Conservation (phyloP, 805 yeast species). For the Candida tibetensis region DNA sequence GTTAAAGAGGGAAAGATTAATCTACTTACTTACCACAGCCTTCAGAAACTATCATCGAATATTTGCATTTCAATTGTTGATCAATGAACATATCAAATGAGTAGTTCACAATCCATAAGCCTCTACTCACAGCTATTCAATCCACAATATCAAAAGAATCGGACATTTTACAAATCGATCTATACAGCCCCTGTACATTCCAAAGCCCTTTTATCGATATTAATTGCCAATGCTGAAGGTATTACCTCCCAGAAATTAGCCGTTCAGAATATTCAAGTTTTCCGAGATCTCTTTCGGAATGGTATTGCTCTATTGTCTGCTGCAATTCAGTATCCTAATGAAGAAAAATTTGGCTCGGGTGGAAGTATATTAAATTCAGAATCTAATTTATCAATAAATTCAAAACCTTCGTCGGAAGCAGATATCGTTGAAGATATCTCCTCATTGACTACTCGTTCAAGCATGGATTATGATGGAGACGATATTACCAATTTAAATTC, state of each 20-base stretch:
- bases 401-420: neutral
- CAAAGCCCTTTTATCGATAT: conserved; percentile 20
- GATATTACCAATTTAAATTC: conserved; percentile 17
- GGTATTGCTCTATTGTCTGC: conserved; percentile 21
- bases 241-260: conserved; percentile 36
- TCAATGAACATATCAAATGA: neutral
- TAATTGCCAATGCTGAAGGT: conserved; percentile 21
- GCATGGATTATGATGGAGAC: conserved; percentile 19
- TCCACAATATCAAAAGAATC: conserved; percentile 14
- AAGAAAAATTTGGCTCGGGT: neutral
- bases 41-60: too few species aligned
- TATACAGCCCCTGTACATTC: conserved; percentile 24
- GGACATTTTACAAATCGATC: conserved; percentile 18
- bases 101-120: conserved; percentile 11
- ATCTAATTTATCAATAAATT: neutral
- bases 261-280: conserved; percentile 8
- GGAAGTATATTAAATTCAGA: neutral
- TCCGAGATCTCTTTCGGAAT: conserved; percentile 15
- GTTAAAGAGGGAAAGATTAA: too few species aligned
- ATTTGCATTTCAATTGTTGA: too few species aligned
- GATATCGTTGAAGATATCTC: conserved; percentile 1
- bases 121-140: conserved; percentile 25
- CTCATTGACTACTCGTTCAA: neutral
- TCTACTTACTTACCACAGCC: too few species aligned
- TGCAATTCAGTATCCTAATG: conserved; percentile 16